Percentiles rank a stretch among this genome's conserved stretches.
Conservation (phyloP, 768 basidiomycete genomes). For the Suillus placidus region DNA sequence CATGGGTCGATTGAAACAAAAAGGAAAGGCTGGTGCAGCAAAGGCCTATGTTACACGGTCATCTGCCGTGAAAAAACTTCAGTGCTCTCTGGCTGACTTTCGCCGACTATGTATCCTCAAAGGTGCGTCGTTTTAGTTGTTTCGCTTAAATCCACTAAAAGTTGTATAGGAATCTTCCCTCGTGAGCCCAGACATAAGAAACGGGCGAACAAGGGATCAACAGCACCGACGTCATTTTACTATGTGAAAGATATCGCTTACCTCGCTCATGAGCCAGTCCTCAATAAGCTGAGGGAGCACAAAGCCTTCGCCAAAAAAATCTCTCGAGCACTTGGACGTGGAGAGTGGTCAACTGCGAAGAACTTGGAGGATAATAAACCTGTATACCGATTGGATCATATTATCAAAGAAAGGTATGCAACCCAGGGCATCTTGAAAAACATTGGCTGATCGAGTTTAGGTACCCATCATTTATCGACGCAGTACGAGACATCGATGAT, state of each 20-base stretch:
- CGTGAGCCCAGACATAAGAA: slow-evolving; percentile 92
- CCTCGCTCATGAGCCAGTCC: slow-evolving; percentile 93
- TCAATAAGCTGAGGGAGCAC: slow-evolving; percentile 93
- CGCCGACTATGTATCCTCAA: slow-evolving; percentile 96
- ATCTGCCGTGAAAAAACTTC: slow-evolving; percentile 90
- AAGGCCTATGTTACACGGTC: slow-evolving; percentile 92
- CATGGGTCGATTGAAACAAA: slow-evolving; percentile 81
- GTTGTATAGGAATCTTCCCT: slow-evolving; percentile 84
- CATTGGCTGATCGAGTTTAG: slow-evolving; percentile 43
- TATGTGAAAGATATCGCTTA: slow-evolving; percentile 98
- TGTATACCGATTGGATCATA: slow-evolving; percentile 89
- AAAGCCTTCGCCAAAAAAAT: slow-evolving; percentile 98
- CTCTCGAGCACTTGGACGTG: slow-evolving; percentile 86
- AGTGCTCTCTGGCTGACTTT: slow-evolving; percentile 96
- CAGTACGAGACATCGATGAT: slow-evolving; percentile 95
- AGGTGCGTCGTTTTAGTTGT: slow-evolving; percentile 54
- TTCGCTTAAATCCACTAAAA: slow-evolving; percentile 16
- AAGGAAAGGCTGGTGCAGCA: slow-evolving; percentile 89
- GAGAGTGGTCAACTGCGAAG: slow-evolving; percentile 95
- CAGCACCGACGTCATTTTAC: slow-evolving; percentile 97
- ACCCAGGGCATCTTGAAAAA: background rate
- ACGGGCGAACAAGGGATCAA: slow-evolving; percentile 95
- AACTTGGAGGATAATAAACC: slow-evolving; percentile 93
- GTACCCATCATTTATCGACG: slow-evolving; percentile 96
- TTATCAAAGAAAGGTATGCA: slow-evolving; percentile 92